Evolutionary conservation across 306 rosid genomes (phyloP), one percentile per base, ranked within the genome.

Genomic region (Casuarina equisetifolia): DNA sequence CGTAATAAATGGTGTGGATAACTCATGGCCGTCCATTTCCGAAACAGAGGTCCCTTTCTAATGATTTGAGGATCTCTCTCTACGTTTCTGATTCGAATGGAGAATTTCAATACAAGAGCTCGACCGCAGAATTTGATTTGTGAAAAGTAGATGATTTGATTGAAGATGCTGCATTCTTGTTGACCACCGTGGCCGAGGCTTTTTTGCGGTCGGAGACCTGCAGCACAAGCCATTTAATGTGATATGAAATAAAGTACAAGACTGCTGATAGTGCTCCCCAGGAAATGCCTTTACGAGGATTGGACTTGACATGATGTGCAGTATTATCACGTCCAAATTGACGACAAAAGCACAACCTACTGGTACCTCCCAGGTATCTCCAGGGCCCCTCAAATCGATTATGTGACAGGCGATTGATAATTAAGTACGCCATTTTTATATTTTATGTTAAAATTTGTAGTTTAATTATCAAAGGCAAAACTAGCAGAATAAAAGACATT

Each of bases 111-210:
- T 74, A 43, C 11, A 68, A 71, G 36, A 78, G 48, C 70, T 50
- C 38, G 5, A 55, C 61, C 59, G 61, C 55, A 40, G 4, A 44
- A 77, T 66, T 50, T 9, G 51, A 13, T 36, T 19, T 12, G 12
- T 0, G 38, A 55, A 54, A 54, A 54, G 58, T 69, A 4, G 25
- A 62, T 49, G 49, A 54, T 81, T 77, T 74, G 7, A 76, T 51
- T 69, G 58, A 58, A 76, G 92, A 91, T 76, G 74, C 67, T 94
- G 88, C 90, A 72, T 71, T 4, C 32, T 20, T 74, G 91, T 86
- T 86, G 92, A 90, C 91, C 83, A 72, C 55, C 57, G 16, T 12
- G 32, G 55, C 43, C 51, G 55, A 61, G 52, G 7, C 49, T 13
- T 35, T 36, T 42, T 7, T 71, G 59, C 63, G 72, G 75, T 32